Conservation (phyloP, 2,329 filamentous ascomycete species). For the Aspergillus tanneri region DNA sequence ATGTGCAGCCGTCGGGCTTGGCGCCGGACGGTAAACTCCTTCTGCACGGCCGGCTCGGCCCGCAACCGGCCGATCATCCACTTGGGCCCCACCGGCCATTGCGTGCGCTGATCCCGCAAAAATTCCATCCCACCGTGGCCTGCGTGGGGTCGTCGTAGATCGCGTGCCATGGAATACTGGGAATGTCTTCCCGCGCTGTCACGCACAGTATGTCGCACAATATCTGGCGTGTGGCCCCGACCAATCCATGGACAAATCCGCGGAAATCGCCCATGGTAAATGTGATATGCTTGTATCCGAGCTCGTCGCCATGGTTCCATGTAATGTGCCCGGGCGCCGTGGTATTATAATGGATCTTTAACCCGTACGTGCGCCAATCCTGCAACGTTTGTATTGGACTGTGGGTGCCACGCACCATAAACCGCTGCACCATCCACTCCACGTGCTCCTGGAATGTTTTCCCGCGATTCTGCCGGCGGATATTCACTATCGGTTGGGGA, state of each 20-base stretch:
- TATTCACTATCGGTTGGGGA: too few species aligned
- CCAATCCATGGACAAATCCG: constrained; percentile 1
- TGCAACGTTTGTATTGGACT: constrained; percentile 6
- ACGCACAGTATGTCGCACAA: too few species aligned
- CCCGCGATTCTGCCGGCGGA: not conserved
- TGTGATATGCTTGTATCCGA: constrained; percentile 3
- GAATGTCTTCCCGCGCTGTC: too few species aligned
- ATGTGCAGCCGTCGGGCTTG: too few species aligned
- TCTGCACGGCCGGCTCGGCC: too few species aligned
- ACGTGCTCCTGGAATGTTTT: not conserved
- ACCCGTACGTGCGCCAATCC: constrained; percentile 3
- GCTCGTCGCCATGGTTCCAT: not conserved
- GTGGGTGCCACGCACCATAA: constrained; percentile 5
- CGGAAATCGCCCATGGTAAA: constrained; percentile 11
- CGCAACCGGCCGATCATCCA: too few species aligned
- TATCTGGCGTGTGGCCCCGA: too few species aligned
- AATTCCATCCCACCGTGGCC: not conserved
- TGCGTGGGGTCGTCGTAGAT: constrained; percentile 4
- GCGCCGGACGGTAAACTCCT: too few species aligned
- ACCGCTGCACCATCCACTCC: constrained; percentile 1
- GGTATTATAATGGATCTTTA: constrained; percentile 13
- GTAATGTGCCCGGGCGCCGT: not conserved
- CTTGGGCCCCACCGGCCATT: too few species aligned
- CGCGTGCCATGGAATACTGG: not conserved
- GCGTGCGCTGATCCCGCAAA: too few species aligned